Conservation (phyloP, 2,329 filamentous ascomycete genomes). For the Cladophialophora exuberans region DNA sequence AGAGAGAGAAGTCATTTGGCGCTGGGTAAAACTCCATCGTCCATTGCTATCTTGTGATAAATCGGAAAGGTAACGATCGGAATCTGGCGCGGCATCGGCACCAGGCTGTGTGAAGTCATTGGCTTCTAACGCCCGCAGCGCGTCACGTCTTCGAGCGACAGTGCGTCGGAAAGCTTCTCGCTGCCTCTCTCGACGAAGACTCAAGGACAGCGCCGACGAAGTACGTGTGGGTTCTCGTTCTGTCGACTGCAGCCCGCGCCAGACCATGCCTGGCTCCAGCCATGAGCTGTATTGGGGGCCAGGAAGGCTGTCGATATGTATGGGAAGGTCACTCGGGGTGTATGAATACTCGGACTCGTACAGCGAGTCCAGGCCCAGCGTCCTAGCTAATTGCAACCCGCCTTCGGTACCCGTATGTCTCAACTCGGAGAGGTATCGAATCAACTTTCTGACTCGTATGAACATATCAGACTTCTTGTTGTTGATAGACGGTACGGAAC, state of each 20-base stretch:
- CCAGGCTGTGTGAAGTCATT: slow-evolving; percentile 1
- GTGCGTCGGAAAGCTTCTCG: slow-evolving; percentile 18
- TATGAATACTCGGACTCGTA: slow-evolving; percentile 26
- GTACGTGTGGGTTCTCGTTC: slow-evolving; percentile 31
- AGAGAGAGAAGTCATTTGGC: slow-evolving; percentile 9
- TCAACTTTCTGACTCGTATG: slow-evolving; percentile 57
- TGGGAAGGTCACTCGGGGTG: slow-evolving; percentile 28
- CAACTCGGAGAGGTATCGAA: slow-evolving; percentile 64
- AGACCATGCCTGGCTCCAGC: slow-evolving; percentile 63
- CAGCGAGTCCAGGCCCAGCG: slow-evolving; percentile 26
- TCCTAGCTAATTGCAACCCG: slow-evolving; percentile 22
- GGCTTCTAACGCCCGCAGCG: not conserved
- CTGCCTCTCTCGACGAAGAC: slow-evolving; percentile 19
- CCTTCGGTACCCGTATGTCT: slow-evolving; percentile 25
- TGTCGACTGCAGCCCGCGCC: slow-evolving; percentile 65
- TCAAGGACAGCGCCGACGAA: not conserved
- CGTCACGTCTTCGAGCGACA: slow-evolving; percentile 13
- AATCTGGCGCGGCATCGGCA: not conserved
- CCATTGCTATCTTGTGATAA: slow-evolving; percentile 29
- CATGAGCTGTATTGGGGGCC: slow-evolving; percentile 60
- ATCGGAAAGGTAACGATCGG: slow-evolving; percentile 25
- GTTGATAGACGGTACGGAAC: not conserved
- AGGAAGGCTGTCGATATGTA: slow-evolving; percentile 31
- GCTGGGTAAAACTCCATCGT: slow-evolving; percentile 35
- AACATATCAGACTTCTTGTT: slow-evolving; percentile 10